Percentiles rank a stretch among this genome's conserved stretches.
Evolutionary conservation across 192 early-diverging fungal genomes (phyloP).

Genomic region (Backusella sp.): DNA sequence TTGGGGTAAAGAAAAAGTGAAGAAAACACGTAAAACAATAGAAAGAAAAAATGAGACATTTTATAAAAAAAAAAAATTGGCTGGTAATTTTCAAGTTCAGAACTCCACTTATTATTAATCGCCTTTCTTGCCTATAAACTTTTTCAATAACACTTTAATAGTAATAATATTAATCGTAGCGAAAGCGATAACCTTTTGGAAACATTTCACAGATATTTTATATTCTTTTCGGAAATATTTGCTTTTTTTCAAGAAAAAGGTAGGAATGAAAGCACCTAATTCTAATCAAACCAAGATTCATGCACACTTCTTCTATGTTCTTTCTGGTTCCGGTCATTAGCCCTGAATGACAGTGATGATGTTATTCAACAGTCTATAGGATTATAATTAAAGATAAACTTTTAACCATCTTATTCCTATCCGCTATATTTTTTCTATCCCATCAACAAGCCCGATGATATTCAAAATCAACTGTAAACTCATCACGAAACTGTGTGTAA

Average conservation of each 20-base stretch:
- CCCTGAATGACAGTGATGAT: not conserved
- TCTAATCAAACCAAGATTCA: not conserved
- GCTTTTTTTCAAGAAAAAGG: not conserved
- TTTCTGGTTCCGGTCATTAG: not conserved
- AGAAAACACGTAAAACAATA: conserved; percentile 1
- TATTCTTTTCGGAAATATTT: not conserved
- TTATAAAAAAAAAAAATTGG: not conserved
- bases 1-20: not conserved
- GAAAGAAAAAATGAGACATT: not conserved
- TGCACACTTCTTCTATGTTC: not conserved
- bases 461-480: not conserved
- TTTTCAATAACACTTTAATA: not conserved
- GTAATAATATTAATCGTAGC: too few species aligned
- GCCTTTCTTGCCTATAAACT: not conserved
- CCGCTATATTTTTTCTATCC: not conserved
- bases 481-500: not conserved
- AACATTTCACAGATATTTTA: not conserved
- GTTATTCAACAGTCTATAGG: not conserved
- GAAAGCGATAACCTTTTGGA: too few species aligned
- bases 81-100: not conserved
- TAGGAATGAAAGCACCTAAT: not conserved
- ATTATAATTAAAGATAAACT: not conserved
- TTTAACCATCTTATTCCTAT: not conserved
- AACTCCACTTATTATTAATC: not conserved
- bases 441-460: not conserved